Conservation (phyloP, 805 yeast species). For the Ogataea chonburiensis region DNA sequence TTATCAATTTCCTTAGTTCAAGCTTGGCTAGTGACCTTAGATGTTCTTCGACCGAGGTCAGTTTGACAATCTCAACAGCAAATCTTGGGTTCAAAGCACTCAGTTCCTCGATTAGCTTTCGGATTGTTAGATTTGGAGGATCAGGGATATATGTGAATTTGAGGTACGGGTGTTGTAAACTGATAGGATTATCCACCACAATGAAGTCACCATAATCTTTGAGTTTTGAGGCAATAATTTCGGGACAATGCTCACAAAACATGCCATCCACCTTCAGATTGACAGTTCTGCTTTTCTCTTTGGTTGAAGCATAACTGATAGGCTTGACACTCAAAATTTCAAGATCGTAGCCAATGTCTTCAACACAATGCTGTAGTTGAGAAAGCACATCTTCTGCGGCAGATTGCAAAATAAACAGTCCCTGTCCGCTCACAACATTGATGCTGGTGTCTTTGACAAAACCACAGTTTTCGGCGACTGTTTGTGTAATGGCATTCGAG, state of each 20-base stretch:
- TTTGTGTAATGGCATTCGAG: conserved; percentile 52
- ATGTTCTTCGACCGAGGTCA: conserved; percentile 62
- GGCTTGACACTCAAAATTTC: conserved; percentile 44
- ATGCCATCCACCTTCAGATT: conserved; percentile 60
- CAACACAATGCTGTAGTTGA: conserved; percentile 49
- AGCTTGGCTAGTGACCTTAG: conserved; percentile 45
- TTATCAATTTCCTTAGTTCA: conserved; percentile 47
- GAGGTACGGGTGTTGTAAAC: conserved; percentile 55
- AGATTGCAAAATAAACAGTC: conserved; percentile 55
- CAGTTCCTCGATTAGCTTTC: conserved; percentile 53
- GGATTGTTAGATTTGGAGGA: conserved; percentile 50
- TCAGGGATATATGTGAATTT: conserved; percentile 66
- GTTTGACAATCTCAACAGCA: conserved; percentile 51
- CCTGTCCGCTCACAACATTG: conserved; percentile 60
- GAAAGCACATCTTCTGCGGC: conserved; percentile 37
- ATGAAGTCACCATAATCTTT: conserved; percentile 55
- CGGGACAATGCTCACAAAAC: conserved; percentile 73
- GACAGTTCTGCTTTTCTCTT: conserved; percentile 52
- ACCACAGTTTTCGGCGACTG: conserved; percentile 44
- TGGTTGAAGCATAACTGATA: conserved; percentile 46
- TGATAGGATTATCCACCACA: conserved; percentile 52
- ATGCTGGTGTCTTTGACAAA: conserved; percentile 55
- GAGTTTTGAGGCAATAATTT: conserved; percentile 48
- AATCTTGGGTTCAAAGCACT: conserved; percentile 46
- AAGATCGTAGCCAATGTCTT: conserved; percentile 67